Percentiles rank a stretch among this genome's conserved stretches.
These are phyloP conservation scores for Fusarium illudens DNA, from an alignment of 2,329 filamentous ascomycete species.

Conservation along the genomic window DNA sequence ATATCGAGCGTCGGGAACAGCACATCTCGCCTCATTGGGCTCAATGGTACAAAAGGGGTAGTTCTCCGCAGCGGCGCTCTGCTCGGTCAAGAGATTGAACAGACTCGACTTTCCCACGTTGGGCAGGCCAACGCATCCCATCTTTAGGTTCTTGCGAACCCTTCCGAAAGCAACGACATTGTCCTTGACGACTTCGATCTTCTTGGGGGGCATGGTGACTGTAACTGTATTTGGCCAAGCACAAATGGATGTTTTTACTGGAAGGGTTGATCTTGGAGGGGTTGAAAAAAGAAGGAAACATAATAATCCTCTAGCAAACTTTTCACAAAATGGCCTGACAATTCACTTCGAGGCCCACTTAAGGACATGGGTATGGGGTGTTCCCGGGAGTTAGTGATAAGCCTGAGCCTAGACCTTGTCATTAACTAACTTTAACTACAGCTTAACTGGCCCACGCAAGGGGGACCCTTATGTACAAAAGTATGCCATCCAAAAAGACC, in stretches of 20 bases:
- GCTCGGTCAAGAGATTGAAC: slow-evolving; percentile 57
- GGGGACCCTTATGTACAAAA: too few relatives aligned
- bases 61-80: slow-evolving; percentile 56
- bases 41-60: slow-evolving; percentile 59
- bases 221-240: background rate
- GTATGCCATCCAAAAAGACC: too few relatives aligned
- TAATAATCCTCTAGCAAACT: slow-evolving; percentile 33
- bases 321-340: slow-evolving; percentile 41
- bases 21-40: slow-evolving; percentile 56
- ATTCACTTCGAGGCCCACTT: slow-evolving; percentile 33
- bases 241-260: slow-evolving; percentile 2
- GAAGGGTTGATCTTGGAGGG: background rate
- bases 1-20: slow-evolving; percentile 55
- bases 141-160: slow-evolving; percentile 56
- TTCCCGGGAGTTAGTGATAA: background rate
- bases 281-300: slow-evolving; percentile 18
- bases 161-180: slow-evolving; percentile 57
- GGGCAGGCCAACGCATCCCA: slow-evolving; percentile 57
- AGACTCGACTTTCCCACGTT: slow-evolving; percentile 57
- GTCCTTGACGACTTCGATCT: slow-evolving; percentile 49
- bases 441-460: background rate
- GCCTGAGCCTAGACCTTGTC: background rate
- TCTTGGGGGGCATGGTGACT: slow-evolving; percentile 53
- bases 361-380: slow-evolving; percentile 31
- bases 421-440: background rate